A percentile compares a stretch with the other conserved stretches of the same genome.
Evolutionary conservation across 352 stramenopile genomes (phyloP).

Genomic region (Phytophthora sojae): DNA sequence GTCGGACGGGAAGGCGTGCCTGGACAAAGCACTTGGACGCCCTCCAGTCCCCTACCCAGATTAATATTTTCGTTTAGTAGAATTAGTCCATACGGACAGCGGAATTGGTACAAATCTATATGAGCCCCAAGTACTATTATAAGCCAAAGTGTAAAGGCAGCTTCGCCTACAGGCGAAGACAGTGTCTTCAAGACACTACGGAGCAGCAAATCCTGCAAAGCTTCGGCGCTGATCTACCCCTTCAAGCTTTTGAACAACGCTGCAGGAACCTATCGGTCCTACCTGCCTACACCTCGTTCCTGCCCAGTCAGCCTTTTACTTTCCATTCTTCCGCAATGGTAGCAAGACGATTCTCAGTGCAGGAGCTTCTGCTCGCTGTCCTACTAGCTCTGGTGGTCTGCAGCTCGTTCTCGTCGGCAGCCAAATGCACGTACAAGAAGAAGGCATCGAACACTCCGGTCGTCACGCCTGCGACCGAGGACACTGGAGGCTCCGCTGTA

Average conservation of each 20-base stretch:
- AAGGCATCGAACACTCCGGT: neutral
- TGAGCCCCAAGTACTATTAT: too few species aligned
- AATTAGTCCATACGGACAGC: too few species aligned
- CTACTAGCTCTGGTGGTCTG: neutral
- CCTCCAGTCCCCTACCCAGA: too few species aligned
- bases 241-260: neutral
- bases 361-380: neutral
- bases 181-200: neutral
- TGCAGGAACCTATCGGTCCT: neutral
- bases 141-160: too few species aligned
- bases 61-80: too few species aligned
- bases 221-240: neutral
- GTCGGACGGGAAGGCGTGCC: too few species aligned
- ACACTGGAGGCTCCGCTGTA: neutral
- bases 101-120: too few species aligned
- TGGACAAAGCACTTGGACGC: too few species aligned
- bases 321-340: neutral
- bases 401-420: neutral
- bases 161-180: too few species aligned
- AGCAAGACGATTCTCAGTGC: neutral
- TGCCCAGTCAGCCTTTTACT: neutral
- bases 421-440: slow-evolving; percentile 4
- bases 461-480: neutral
- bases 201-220: slow-evolving; percentile 1
- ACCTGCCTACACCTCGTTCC: neutral